Conservation (phyloP, 1,284 basidiomycete species). For the Cystobasidiaceae sp. region DNA sequence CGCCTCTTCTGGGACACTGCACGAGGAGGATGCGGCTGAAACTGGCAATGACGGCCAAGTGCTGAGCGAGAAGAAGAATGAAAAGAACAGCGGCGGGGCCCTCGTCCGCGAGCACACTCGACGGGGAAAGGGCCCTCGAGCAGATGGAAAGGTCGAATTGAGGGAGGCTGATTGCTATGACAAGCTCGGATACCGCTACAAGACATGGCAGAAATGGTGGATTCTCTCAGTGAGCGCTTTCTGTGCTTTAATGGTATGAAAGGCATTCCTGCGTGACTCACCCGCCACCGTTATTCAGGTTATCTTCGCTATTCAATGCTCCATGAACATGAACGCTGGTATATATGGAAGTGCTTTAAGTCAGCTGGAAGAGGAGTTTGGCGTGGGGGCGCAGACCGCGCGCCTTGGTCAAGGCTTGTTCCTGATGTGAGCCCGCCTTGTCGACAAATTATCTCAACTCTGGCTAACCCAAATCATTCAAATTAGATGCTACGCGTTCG, state of each 20-base stretch:
- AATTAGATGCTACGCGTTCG: neutral
- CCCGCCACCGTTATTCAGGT: neutral
- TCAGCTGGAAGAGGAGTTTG: slow-evolving; percentile 40
- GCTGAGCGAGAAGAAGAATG: too few species aligned
- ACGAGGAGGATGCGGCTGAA: too few species aligned
- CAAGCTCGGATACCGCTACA: slow-evolving; percentile 7
- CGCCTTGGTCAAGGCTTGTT: slow-evolving; percentile 49
- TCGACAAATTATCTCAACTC: slow-evolving; percentile 10
- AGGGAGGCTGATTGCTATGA: neutral
- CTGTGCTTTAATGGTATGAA: neutral
- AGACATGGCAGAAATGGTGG: slow-evolving; percentile 24
- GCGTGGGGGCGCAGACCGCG: slow-evolving; percentile 46
- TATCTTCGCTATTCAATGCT: slow-evolving; percentile 12
- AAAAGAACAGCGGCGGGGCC: neutral
- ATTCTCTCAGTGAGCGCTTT: slow-evolving; percentile 12
- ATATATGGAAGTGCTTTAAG: slow-evolving; percentile 46
- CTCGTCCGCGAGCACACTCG: neutral
- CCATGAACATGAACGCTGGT: slow-evolving; percentile 48
- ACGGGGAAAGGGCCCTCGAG: slow-evolving; percentile 6
- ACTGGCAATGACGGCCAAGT: too few species aligned
- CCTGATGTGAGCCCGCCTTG: slow-evolving; percentile 43
- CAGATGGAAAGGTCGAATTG: neutral
- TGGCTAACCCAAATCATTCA: neutral
- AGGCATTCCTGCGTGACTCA: neutral
- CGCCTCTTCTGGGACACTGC: too few species aligned